Percentiles rank a stretch among this genome's conserved stretches.
phyloP scores from a whole-genome alignment of 2,329 filamentous ascomycete genomes.

The Triangularia verruculosa region DNA sequence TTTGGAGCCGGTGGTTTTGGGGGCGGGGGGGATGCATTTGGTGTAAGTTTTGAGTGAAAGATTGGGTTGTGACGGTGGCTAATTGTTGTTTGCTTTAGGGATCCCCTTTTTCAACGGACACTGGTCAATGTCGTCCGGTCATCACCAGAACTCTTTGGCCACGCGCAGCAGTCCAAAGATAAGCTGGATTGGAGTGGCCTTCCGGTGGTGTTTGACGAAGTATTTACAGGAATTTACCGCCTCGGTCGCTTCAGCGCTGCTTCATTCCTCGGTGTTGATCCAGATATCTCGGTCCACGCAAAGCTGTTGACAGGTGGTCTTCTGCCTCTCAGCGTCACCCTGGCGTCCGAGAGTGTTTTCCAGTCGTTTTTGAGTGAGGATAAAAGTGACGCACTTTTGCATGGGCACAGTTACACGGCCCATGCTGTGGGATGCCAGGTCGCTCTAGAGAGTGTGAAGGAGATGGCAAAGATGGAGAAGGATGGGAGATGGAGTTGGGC shows the following conservation, averaged over 20 bases:
- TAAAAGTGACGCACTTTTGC: constrained; percentile 75
- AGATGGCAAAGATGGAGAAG: constrained; percentile 57
- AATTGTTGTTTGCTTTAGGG: constrained; percentile 42
- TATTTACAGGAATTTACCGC: constrained; percentile 82
- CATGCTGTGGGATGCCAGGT: constrained; percentile 80
- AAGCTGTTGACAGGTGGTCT: constrained; percentile 81
- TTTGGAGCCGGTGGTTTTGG: constrained; percentile 76
- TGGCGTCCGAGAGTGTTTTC: constrained; percentile 73
- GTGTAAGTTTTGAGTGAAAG: constrained; percentile 49
- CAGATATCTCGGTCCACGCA: constrained; percentile 77
- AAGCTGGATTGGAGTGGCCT: constrained; percentile 63
- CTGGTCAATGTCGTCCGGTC: constrained; percentile 65
- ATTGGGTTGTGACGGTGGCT: not conserved
- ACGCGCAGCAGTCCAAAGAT: constrained; percentile 9
- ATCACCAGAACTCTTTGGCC: constrained; percentile 52
- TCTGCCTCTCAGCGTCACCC: constrained; percentile 71
- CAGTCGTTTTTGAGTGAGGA: constrained; percentile 66
- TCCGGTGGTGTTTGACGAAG: constrained; percentile 79
- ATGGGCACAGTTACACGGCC: constrained; percentile 85
- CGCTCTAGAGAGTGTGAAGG: constrained; percentile 62
- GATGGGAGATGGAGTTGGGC: constrained; percentile 56
- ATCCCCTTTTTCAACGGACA: constrained; percentile 75
- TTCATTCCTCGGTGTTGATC: constrained; percentile 63
- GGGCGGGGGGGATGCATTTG: constrained; percentile 80
- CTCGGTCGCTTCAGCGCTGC: constrained; percentile 70